A percentile compares a stretch with the other conserved stretches of the same genome.
Evolutionary conservation across 1,139 yeast genomes (phyloP).

Genomic region (Saccharomyces hybrid): DNA sequence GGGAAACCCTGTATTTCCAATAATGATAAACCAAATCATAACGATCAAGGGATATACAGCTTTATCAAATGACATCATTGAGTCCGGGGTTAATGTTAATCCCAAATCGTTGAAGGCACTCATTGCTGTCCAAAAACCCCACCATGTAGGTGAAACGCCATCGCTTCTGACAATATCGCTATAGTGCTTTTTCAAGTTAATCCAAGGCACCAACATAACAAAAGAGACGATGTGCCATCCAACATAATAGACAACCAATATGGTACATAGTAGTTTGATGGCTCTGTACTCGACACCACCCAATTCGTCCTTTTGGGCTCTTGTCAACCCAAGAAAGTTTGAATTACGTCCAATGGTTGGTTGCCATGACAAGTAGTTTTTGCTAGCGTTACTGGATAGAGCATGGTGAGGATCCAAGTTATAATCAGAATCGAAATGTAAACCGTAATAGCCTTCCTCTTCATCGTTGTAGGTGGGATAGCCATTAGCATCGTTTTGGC

Average conservation of each 20-base stretch:
- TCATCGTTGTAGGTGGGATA: conserved; percentile 11
- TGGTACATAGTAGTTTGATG: conserved; percentile 61
- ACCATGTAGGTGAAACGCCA: conserved; percentile 76
- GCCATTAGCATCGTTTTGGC: background rate
- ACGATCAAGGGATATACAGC: conserved; percentile 60
- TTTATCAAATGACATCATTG: conserved; percentile 58
- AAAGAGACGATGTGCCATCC: conserved; percentile 66
- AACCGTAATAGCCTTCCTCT: conserved; percentile 19
- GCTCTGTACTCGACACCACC: conserved; percentile 98
- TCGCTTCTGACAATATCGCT: conserved; percentile 38
- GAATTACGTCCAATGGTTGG: conserved; percentile 93
- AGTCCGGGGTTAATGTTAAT: conserved; percentile 66
- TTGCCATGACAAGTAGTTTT: conserved; percentile 74
- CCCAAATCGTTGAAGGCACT: conserved; percentile 84
- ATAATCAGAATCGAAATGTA: conserved; percentile 17
- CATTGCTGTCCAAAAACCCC: conserved; percentile 80
- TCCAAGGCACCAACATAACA: conserved; percentile 60
- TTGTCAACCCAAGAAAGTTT: conserved; percentile 73
- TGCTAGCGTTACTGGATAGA: conserved; percentile 38
- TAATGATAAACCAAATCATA: conserved; percentile 61
- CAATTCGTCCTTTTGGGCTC: conserved; percentile 80
- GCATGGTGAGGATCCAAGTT: conserved; percentile 10
- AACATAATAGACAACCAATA: conserved; percentile 59
- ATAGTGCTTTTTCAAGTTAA: conserved; percentile 38
- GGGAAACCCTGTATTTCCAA: conserved; percentile 95